Conservation (phyloP, 129 eudicot species). For the Helichrysum umbraculigerum region DNA sequence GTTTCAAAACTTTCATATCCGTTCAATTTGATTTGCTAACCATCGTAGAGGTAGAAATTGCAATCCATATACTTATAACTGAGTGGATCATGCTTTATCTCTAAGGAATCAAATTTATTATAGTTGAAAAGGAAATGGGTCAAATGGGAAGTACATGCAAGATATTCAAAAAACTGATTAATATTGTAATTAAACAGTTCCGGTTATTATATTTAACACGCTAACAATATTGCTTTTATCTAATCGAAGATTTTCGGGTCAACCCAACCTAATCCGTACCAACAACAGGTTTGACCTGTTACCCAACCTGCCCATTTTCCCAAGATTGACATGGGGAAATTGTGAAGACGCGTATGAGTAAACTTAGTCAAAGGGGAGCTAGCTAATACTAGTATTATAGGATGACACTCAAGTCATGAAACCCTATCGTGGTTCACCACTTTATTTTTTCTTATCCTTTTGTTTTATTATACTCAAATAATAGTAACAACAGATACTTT, state of each 20-base stretch:
- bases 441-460: not conserved
- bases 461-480: not conserved
- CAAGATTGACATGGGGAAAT: not conserved
- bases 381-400: not conserved
- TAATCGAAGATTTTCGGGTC: not conserved
- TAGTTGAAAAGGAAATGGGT: not conserved
- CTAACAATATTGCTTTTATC: not conserved
- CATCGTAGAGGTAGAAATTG: not conserved
- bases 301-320: not conserved
- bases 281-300: not conserved
- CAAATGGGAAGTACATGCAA: not conserved
- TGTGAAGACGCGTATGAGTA: not conserved
- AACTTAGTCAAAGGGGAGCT: not conserved
- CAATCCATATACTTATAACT: not conserved
- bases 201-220: no score
- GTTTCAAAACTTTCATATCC: not conserved
- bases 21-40: not conserved
- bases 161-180: no score
- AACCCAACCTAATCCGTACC: not conserved
- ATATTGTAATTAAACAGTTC: no score
- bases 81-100: not conserved
- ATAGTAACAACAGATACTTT: not conserved
- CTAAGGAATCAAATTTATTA: not conserved
- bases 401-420: not conserved
- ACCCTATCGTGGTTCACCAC: not conserved